Evolutionary conservation across 306 rosid species (phyloP), one percentile per base, ranked within the genome.

Genomic region (Vachellia collinsii): DNA sequence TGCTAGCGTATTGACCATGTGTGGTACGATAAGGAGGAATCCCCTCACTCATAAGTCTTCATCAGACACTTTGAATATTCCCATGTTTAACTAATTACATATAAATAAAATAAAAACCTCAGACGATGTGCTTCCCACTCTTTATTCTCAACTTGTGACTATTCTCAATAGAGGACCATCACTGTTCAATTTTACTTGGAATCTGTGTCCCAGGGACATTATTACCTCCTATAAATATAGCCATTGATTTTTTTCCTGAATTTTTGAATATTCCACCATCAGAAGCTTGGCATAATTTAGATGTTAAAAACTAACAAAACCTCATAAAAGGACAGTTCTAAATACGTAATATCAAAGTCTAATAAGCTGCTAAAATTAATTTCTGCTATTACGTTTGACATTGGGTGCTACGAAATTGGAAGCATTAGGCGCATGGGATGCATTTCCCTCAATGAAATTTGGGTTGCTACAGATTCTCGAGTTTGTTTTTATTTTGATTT

Each of bases 1-100:
- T 3, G 85, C 79, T 64, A 23, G 86, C 83, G 9, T 79, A 82
- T 84, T 86, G 86, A 87, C 88, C 82, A 53, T 3, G 29, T 47
- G 17, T 47, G 81, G 75, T 88, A 86, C 42, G 96, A 86, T 86
- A 85, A 85, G 88, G 62, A 73, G 73, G 92, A 88, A 91, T 87
- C 87, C 29, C 67, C 68, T 81, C 53, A 75, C 80, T 86, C 78
- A 39, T 68, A 76, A 62, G 50, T 78, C 74, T 74, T 77, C 47
- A 77, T 87, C 84, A 83, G 84, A 89, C 87, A 87, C 3, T 72
- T 41, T 77, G 91, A 82, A 89, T 87, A 87, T 89, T 86, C 71
- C 87, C 74, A 11, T 39, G 10, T 7, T 20, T 69, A 23, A 38
- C 8, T 51, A 39, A 62, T 47, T 16, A 44, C 65, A 48, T 5